Evolutionary conservation across 495 filamentous ascomycete genomes (phyloP).

Genomic region (Jackrogersella multiformis): DNA sequence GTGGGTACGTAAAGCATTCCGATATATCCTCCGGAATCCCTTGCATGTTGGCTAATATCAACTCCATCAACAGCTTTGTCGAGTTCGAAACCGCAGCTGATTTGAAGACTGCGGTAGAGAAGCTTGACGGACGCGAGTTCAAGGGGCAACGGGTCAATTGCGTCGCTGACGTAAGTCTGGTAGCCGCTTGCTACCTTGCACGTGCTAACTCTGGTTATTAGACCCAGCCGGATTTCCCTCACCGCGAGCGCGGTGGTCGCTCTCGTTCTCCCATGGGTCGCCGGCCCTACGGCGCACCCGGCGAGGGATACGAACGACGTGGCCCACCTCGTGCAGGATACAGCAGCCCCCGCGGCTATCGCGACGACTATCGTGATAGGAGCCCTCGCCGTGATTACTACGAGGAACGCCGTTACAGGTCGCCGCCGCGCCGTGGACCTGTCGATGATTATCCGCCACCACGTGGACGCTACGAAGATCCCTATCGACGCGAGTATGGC

Average conservation of each 20-base stretch:
- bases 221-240: conserved; percentile 71
- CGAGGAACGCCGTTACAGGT: conserved; percentile 81
- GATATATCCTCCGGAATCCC: background rate
- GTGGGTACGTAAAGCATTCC: conserved; percentile 73
- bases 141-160: conserved; percentile 86
- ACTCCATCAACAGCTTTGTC: conserved; percentile 75
- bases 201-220: conserved; percentile 39
- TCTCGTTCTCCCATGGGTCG: conserved; percentile 70
- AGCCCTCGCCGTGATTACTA: conserved; percentile 85
- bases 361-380: conserved; percentile 85
- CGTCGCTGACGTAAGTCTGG: conserved; percentile 77
- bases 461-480: conserved; percentile 68
- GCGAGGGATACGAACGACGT: conserved; percentile 80
- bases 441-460: conserved; percentile 80
- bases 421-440: conserved; percentile 75
- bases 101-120: conserved; percentile 88
- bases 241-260: conserved; percentile 74
- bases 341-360: conserved; percentile 73
- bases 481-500: conserved; percentile 67
- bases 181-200: background rate
- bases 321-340: conserved; percentile 79
- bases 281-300: conserved; percentile 69
- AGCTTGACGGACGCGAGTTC: conserved; percentile 90
- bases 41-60: background rate
- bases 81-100: conserved; percentile 95